Evolutionary conservation across 2,329 filamentous ascomycete genomes (phyloP).

Genomic region (Venturia aucupariae): DNA sequence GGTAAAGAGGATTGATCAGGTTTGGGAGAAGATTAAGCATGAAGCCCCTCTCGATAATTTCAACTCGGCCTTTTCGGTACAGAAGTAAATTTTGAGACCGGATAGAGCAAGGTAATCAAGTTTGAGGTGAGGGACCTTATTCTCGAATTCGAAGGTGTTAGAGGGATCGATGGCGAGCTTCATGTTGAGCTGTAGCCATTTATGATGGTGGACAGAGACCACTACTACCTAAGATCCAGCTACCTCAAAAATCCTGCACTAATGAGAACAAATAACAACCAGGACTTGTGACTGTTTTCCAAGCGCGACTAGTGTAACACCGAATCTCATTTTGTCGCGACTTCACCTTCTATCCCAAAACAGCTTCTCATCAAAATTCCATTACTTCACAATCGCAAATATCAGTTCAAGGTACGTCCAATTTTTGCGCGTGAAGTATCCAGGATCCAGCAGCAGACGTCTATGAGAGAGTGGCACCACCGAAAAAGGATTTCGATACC

Average conservation of each 20-base stretch:
- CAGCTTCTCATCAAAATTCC: neutral
- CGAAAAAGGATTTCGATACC: neutral
- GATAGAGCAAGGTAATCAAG: too few species aligned
- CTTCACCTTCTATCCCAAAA: neutral
- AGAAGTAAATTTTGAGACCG: neutral
- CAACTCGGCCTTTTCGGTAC: neutral
- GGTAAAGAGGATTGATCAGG: slow-evolving; percentile 24
- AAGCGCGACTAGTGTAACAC: neutral
- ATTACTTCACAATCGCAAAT: neutral
- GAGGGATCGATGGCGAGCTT: too few species aligned
- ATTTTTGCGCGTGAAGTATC: neutral
- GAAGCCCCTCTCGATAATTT: slow-evolving; percentile 29
- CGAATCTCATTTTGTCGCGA: neutral
- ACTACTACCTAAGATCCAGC: neutral
- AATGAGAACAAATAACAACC: neutral
- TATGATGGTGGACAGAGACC: neutral
- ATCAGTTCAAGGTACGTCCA: neutral
- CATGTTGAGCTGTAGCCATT: too few species aligned
- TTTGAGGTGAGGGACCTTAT: too few species aligned
- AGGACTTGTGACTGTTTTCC: neutral
- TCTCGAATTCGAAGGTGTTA: too few species aligned
- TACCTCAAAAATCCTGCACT: neutral
- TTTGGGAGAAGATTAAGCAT: slow-evolving; percentile 28
- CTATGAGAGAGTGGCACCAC: neutral
- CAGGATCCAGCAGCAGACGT: neutral